Base-by-base conservation (phyloP, 176 grass and related monocot species). In the Phyllostachys edulis region DNA sequence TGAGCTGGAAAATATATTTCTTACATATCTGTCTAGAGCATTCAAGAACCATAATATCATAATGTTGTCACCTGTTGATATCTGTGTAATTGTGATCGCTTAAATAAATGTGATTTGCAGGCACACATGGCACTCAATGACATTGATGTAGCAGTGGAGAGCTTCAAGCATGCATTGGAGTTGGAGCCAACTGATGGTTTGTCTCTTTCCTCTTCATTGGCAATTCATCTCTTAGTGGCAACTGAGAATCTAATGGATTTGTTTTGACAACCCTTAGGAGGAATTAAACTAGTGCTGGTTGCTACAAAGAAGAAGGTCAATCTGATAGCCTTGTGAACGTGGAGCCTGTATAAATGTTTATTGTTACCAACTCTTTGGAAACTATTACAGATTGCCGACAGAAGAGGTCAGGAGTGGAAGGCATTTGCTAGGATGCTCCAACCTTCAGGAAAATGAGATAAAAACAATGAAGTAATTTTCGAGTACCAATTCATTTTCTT, bases 51-150 rank as follows among this genome's bases (percentile, higher is more conserved):
- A 50, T 65, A 67, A 29, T 84, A 64, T 29, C 18, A 10, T 77
- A 42, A 44, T 76, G 57, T 36, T 77, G 38, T 40, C 68, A 72
- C 18, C 7, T 60, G 2, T 72, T 34, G 12, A 26, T 79, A 29
- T 73, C 4, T 26, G 37, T 36, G 63, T 46, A 40, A 63, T 26
- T 23, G 13, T 85, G 26, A 77, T 72, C 0, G 10, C 38, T 61
- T 79, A 73, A 80, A 78, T 79, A 73, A 76, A 78, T 75, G 18
- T 5, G 13, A 61, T 90, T 73, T 92, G 24, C 78, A 99, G 97
- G 97, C 93, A 89, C 91, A 94, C 79, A 92, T 92, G 75, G 91
- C 93, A 67, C 93, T 99, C 62, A 96, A 96, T 89, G 93, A 99
- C 79, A 92, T 94, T 36, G 97, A 99, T 88, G 87, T 93, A 76